These are phyloP conservation scores for Achlya hypogyna DNA, from an alignment of 352 stramenopile genomes.

Conservation along the genomic window DNA sequence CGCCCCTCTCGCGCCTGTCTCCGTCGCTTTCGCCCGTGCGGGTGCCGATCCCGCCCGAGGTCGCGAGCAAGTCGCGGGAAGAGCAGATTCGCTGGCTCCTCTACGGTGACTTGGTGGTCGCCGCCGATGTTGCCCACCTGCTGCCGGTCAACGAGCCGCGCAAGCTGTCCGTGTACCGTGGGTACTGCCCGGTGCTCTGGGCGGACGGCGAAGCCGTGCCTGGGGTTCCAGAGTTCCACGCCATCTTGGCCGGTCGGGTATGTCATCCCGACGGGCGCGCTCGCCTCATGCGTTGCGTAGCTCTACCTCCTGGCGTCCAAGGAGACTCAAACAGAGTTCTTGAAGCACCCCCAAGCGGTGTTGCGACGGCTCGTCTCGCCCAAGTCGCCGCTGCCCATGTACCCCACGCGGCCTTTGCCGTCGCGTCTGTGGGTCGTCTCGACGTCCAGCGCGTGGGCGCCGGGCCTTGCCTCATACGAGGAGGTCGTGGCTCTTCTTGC, in stretches of 20 bases:
- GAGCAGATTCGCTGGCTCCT: slow-evolving; percentile 15
- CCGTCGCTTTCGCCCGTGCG: background rate
- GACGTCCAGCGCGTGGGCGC: background rate
- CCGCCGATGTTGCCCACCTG: background rate
- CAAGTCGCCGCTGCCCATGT: background rate
- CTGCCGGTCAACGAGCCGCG: background rate
- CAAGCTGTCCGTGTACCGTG: background rate
- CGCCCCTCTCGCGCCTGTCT: background rate
- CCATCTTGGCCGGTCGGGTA: slow-evolving; percentile 5
- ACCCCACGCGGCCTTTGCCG: background rate
- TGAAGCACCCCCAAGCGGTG: background rate
- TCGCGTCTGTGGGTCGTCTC: background rate
- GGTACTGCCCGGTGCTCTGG: background rate
- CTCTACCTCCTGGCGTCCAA: slow-evolving; percentile 6
- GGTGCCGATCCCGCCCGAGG: background rate
- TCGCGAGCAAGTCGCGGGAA: background rate
- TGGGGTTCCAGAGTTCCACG: background rate
- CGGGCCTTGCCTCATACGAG: background rate
- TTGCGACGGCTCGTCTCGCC: background rate
- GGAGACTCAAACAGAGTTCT: background rate
- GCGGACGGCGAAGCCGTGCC: background rate
- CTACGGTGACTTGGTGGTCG: background rate
- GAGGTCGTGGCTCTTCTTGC: background rate
- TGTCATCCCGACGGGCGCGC: background rate
- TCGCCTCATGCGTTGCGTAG: background rate